These are phyloP conservation scores for Metarhizium rileyi DNA, from an alignment of 2,329 filamentous ascomycete species.

Conservation along the genomic window DNA sequence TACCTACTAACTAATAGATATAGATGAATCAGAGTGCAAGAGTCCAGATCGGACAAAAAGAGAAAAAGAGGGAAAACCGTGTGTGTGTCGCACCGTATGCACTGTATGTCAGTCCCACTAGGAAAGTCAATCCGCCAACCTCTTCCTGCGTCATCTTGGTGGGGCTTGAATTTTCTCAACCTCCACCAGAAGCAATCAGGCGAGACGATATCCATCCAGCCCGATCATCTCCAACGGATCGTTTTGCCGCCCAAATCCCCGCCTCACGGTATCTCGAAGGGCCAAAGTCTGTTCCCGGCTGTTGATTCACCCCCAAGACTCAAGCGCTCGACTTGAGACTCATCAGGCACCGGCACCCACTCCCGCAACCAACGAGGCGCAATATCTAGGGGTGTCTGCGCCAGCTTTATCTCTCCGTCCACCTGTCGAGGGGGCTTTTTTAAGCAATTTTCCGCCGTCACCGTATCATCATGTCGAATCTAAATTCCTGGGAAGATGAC, in stretches of 20 bases:
- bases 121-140: too few species aligned
- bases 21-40: too few species aligned
- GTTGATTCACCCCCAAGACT: not conserved
- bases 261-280: not conserved
- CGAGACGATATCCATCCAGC: conserved; percentile 6
- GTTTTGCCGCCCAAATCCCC: conserved; percentile 4
- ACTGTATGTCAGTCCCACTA: too few species aligned
- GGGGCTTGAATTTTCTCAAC: conserved; percentile 32
- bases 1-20: too few species aligned
- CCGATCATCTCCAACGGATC: not conserved
- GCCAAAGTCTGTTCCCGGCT: not conserved
- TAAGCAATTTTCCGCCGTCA: not conserved
- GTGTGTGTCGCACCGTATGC: too few species aligned
- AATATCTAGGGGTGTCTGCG: conserved; percentile 1
- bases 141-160: conserved; percentile 26
- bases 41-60: too few species aligned
- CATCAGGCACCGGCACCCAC: conserved; percentile 2
- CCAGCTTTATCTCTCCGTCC: not conserved
- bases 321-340: not conserved
- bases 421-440: not conserved
- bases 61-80: too few species aligned
- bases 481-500: conserved; percentile 93
- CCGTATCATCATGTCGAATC: conserved; percentile 60
- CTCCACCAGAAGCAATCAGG: conserved; percentile 13
- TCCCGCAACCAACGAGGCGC: conserved; percentile 2